Conservation (phyloP, 371 early-diverging fungal genomes). For the Mortierella sp. region DNA sequence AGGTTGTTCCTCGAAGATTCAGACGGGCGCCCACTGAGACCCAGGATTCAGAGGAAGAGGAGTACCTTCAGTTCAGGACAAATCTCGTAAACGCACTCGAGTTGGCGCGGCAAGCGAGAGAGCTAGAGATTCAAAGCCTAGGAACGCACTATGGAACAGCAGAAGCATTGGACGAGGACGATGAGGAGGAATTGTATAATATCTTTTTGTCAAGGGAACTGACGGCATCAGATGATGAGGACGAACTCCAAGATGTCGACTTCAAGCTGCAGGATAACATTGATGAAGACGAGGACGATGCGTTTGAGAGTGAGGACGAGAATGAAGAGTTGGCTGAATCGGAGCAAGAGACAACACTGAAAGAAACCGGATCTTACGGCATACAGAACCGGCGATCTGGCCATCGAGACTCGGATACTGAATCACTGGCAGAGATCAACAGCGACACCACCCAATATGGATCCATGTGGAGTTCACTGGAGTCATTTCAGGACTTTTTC, state of each 20-base stretch:
- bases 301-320: slow-evolving; percentile 5
- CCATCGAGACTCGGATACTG: slow-evolving; percentile 6
- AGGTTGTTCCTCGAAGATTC: slow-evolving; percentile 36
- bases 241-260: slow-evolving; percentile 37
- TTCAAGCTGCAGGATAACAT: slow-evolving; percentile 14
- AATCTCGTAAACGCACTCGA: slow-evolving; percentile 34
- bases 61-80: slow-evolving; percentile 27
- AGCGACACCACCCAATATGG: not conserved
- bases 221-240: slow-evolving; percentile 37
- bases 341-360: not conserved
- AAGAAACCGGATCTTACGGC: slow-evolving; percentile 16
- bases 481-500: slow-evolving; percentile 44
- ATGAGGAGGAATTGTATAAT: slow-evolving; percentile 37
- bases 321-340: not conserved
- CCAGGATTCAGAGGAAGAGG: slow-evolving; percentile 2
- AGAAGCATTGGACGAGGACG: slow-evolving; percentile 29
- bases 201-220: slow-evolving; percentile 36
- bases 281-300: slow-evolving; percentile 13
- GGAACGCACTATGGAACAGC: slow-evolving; percentile 10
- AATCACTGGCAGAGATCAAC: not conserved
- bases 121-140: not conserved
- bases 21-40: slow-evolving; percentile 6
- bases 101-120: slow-evolving; percentile 15
- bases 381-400: slow-evolving; percentile 16
- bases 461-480: slow-evolving; percentile 25